Evolutionary conservation across 306 rosid species (phyloP).

Genomic region (Prunus campanulata): DNA sequence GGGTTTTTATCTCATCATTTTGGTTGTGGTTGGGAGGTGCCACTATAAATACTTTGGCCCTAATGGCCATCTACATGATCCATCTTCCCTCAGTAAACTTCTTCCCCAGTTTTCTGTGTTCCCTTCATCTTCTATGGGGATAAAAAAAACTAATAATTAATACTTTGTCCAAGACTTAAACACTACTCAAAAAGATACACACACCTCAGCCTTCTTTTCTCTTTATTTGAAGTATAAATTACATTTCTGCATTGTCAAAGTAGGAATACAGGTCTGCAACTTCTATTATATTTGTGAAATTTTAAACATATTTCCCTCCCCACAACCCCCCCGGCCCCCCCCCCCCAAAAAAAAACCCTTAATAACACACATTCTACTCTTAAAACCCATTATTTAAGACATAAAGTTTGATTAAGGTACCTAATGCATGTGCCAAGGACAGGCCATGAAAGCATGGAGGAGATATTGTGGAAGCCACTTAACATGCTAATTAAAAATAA

Average conservation of each 20-base stretch:
- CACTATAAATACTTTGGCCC: not conserved
- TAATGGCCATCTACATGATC: not conserved
- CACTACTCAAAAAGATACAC: constrained; percentile 17
- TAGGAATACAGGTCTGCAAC: constrained; percentile 25
- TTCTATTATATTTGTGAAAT: constrained; percentile 21
- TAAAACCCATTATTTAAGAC: constrained; percentile 29
- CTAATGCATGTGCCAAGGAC: constrained; percentile 48
- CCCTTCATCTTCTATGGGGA: not conserved
- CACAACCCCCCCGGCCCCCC: too few species aligned
- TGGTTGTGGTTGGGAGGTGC: not conserved
- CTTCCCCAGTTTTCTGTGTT: not conserved
- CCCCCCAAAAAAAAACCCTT: too few species aligned
- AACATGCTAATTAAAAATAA: not conserved
- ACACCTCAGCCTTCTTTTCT: constrained; percentile 4
- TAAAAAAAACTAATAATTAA: not conserved
- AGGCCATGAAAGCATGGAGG: constrained; percentile 24
- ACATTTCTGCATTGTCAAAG: constrained; percentile 11
- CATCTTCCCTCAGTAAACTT: not conserved
- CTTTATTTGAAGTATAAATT: not conserved
- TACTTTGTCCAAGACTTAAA: not conserved
- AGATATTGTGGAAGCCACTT: constrained; percentile 20
- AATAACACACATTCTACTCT: not conserved
- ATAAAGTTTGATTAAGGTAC: constrained; percentile 39
- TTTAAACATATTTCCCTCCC: constrained; percentile 11
- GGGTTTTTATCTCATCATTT: not conserved